These are phyloP conservation scores for Aristolochia contorta DNA, from an alignment of 164 flowering plant species.

Conservation along the genomic window DNA sequence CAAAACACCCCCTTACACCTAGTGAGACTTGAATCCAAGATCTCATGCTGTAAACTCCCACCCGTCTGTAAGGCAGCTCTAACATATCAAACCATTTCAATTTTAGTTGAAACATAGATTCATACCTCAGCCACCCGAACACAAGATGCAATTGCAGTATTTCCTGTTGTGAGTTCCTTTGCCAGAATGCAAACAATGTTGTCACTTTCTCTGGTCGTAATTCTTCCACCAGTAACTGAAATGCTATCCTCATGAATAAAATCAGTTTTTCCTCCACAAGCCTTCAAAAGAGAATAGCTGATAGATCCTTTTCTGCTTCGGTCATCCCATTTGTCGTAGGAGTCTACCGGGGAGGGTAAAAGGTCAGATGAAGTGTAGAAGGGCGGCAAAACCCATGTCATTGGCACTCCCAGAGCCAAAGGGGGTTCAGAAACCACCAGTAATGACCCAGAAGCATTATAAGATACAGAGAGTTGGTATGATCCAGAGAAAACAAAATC, in stretches of 20 bases:
- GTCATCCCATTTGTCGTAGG: conserved; percentile 31
- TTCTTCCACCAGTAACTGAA: conserved; percentile 48
- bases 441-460: conserved; percentile 47
- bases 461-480: conserved; percentile 35
- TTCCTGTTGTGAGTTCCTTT: conserved; percentile 61
- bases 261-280: conserved; percentile 29
- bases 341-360: conserved; percentile 53
- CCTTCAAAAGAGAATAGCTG: conserved; percentile 50
- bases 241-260: conserved; percentile 30
- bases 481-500: conserved; percentile 44
- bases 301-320: conserved; percentile 42
- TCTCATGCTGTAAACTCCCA: too few relatives aligned
- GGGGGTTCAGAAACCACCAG: conserved; percentile 79
- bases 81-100: background rate
- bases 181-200: conserved; percentile 84
- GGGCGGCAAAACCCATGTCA: conserved; percentile 92
- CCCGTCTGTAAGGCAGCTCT: too few relatives aligned
- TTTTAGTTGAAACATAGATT: background rate
- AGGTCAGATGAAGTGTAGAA: conserved; percentile 57
- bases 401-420: conserved; percentile 76
- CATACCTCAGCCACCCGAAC: conserved; percentile 77
- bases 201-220: conserved; percentile 49
- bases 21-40: too few relatives aligned
- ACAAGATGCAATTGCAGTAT: conserved; percentile 73
- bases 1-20: too few relatives aligned